Evolutionary conservation across 371 early-diverging fungal species (phyloP).

Genomic region (Batkoa obscura): DNA sequence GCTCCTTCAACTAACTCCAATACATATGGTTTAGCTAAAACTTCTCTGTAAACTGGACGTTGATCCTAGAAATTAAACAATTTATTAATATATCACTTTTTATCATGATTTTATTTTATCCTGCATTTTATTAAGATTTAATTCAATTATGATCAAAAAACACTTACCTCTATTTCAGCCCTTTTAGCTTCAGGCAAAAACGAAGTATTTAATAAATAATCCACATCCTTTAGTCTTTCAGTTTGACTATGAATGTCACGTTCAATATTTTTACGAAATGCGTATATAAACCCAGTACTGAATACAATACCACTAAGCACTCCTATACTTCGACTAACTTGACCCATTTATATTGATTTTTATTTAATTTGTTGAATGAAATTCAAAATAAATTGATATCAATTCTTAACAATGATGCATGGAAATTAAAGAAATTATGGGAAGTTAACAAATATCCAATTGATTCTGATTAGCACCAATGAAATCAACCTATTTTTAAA

Average conservation of each 20-base stretch:
- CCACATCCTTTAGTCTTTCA: neutral
- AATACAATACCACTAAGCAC: constrained; percentile 1
- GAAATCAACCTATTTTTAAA: too few relatives aligned
- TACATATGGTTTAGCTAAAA: neutral
- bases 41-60: constrained; percentile 3
- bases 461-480: too few relatives aligned
- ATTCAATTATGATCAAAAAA: neutral
- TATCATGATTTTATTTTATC: neutral
- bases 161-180: constrained; percentile 2
- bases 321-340: neutral
- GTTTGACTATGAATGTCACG: neutral
- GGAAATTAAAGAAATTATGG: too few relatives aligned
- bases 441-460: too few relatives aligned
- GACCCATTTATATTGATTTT: neutral
- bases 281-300: constrained; percentile 4
- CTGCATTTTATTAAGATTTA: too few relatives aligned
- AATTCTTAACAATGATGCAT: too few relatives aligned
- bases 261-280: neutral
- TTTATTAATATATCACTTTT: too few relatives aligned
- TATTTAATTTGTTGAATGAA: too few relatives aligned
- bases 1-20: neutral
- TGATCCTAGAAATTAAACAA: neutral
- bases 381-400: too few relatives aligned
- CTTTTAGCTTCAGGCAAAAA: neutral
- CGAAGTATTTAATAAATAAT: neutral